Evolutionary conservation across 176 grass and related monocot genomes (phyloP), one percentile per base, ranked within the genome.

Genomic region (Zoysia pacifica): DNA sequence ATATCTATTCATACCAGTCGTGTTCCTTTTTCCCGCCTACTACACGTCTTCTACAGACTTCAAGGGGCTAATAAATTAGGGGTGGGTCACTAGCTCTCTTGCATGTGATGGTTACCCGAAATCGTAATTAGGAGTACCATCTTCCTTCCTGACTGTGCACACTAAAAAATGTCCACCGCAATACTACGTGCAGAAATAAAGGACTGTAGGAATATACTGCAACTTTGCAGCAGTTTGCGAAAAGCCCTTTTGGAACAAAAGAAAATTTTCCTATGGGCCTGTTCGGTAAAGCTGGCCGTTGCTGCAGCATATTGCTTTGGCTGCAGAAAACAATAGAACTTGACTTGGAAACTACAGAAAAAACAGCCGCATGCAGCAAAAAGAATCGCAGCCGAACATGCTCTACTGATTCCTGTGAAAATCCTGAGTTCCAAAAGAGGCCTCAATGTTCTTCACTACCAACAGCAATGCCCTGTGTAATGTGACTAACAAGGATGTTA

Each of bases 31-130:
- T 15, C 1, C 3, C 3, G 6, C 52, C 52, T 54, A 5, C 6
- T 45, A 3, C 15, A 54, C 50, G 15, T 55, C 8, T 20, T 60
- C 7, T 4, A 35, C 19, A 35, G 3, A 28, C 7, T 62, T 11
- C 59, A 36, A 11, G 3, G 11, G 10, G 20, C 59, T 35, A 62
- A 62, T 62, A 62, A 65, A 65, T 11, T 46, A n/a, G 9, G 9
- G 43, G 74, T 72, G 71, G 75, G 4, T 72, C 14, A 48, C 67
- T 55, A 40, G 19, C 83, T 71, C 75, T 46, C 40, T 1, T 65
- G 48, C 0, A 65, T 48, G 36, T 7, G 62, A 37, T 71, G 66
- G 66, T 64, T 78, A 41, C n/a, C 35, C 48, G 15, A 28, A 59
- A 16, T 43, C 58, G 40, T 83, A 52, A 46, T 42, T 3, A 10